A percentile compares a stretch with the other conserved stretches of the same genome.
Conservation (phyloP, 164 flowering plant genomes). For the Pachysandra terminalis region DNA sequence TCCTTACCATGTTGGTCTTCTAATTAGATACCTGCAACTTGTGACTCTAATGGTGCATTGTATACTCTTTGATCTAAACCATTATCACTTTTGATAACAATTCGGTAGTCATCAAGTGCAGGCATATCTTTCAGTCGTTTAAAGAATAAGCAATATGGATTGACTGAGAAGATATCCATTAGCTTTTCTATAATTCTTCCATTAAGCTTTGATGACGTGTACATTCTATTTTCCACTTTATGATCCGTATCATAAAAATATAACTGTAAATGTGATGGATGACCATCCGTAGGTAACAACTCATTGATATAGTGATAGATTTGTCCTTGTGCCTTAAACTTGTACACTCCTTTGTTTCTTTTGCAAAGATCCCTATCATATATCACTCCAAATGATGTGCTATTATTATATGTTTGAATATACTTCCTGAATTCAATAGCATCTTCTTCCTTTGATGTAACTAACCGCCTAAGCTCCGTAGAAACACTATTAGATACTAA, state of each 20-base stretch:
- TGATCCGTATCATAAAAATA: conserved; percentile 7
- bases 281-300: not conserved
- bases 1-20: not conserved
- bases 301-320: conserved; percentile 6
- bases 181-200: not conserved
- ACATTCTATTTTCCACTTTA: conserved; percentile 1
- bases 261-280: not conserved
- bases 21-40: not conserved
- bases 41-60: not conserved
- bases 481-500: not conserved
- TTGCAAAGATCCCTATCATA: not conserved
- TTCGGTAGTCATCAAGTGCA: not conserved
- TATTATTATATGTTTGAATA: conserved; percentile 7
- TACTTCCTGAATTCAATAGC: not conserved
- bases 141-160: not conserved
- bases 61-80: not conserved
- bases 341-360: conserved; percentile 1
- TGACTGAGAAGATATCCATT: not conserved
- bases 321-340: conserved; percentile 1
- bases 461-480: not conserved
- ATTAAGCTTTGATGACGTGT: not conserved
- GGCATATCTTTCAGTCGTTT: not conserved
- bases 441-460: not conserved
- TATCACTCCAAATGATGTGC: conserved; percentile 4
- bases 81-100: not conserved